Percentiles rank a stretch among this genome's conserved stretches.
Conservation (phyloP, 768 basidiomycete genomes). For the Tricholoma saponaceum region DNA sequence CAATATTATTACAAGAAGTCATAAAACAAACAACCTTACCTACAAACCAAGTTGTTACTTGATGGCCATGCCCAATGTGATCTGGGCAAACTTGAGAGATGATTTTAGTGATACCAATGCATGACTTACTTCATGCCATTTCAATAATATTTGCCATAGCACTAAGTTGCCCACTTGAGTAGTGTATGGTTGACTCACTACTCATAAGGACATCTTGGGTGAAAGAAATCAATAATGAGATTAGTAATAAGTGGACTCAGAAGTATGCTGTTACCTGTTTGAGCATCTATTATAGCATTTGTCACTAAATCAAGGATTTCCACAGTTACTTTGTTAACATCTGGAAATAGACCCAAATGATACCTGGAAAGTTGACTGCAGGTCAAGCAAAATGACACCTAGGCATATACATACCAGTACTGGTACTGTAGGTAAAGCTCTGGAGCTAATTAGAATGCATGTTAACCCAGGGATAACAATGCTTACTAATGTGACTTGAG, state of each 20-base stretch:
- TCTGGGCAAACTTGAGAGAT: no score
- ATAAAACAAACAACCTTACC: no score
- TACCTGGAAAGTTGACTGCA: conserved; percentile 18
- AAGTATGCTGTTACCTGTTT: conserved; percentile 6
- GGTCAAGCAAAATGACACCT: not conserved
- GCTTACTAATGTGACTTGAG: conserved; percentile 25
- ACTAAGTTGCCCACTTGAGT: not conserved
- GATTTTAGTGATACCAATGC: no score
- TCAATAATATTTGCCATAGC: not conserved
- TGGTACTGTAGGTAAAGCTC: conserved; percentile 30
- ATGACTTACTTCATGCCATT: not conserved
- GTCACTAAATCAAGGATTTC: conserved; percentile 19
- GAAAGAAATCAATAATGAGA: no score
- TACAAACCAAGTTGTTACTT: not conserved
- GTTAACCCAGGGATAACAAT: not conserved
- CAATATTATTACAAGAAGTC: no score
- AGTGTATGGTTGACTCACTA: not conserved
- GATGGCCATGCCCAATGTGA: no score
- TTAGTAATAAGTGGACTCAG: no score
- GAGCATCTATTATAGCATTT: conserved; percentile 16
- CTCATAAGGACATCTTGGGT: not conserved
- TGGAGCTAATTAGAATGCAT: conserved; percentile 7
- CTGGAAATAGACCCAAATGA: conserved; percentile 30
- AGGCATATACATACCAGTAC: no score
- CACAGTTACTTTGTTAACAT: conserved; percentile 19